phyloP scores from a whole-genome alignment of 345 rosid species.

The Murraya paniculata region DNA sequence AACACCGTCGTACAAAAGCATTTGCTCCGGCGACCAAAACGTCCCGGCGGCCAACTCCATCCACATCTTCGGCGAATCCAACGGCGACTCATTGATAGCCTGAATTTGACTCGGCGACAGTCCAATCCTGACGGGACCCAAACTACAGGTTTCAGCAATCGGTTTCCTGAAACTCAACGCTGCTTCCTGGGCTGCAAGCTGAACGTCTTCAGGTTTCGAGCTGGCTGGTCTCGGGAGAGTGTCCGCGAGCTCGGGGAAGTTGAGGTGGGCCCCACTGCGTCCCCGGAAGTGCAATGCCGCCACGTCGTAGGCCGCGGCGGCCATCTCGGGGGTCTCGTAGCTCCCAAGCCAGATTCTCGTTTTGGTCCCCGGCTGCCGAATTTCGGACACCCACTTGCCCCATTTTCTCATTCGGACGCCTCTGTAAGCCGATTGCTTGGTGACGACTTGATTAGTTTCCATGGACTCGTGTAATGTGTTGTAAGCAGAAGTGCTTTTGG shows the following conservation, averaged over 20 bases:
- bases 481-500: not conserved
- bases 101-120: constrained; percentile 75
- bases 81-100: constrained; percentile 71
- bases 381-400: constrained; percentile 99
- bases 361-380: constrained; percentile 83
- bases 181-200: constrained; percentile 72
- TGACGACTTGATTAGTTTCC: not conserved
- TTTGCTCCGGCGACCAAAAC: constrained; percentile 15
- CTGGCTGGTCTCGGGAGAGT: constrained; percentile 53
- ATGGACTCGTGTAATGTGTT: not conserved
- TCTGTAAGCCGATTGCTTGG: constrained; percentile 31
- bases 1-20: not conserved
- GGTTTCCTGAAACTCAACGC: constrained; percentile 34
- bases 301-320: constrained; percentile 85
- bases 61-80: constrained; percentile 79
- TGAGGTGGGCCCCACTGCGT: constrained; percentile 44
- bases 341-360: constrained; percentile 90
- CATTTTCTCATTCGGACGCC: constrained; percentile 86
- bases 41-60: constrained; percentile 43
- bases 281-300: constrained; percentile 78
- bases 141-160: not conserved
- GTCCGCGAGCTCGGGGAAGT: constrained; percentile 56
- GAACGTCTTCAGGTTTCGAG: constrained; percentile 57
- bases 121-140: constrained; percentile 47
- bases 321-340: constrained; percentile 83